Evolutionary conservation across 2,329 filamentous ascomycete genomes (phyloP).

Genomic region (Penicillium nordicum): DNA sequence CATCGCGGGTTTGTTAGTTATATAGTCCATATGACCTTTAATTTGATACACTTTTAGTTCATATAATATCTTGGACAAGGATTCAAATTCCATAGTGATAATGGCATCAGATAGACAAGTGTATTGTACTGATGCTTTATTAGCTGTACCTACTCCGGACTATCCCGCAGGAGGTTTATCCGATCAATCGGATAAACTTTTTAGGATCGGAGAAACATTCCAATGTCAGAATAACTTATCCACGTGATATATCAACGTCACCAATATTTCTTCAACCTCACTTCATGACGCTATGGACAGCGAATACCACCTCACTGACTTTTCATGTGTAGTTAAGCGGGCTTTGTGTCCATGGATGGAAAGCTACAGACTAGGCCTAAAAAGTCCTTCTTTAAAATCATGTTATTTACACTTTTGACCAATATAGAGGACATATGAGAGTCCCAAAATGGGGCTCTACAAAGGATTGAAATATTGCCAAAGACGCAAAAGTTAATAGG

Average conservation of each 20-base stretch:
- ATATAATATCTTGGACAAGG: too few species aligned
- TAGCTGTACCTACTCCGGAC: not conserved
- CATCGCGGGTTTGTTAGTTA: not conserved
- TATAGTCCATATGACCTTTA: not conserved
- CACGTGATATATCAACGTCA: constrained; percentile 1
- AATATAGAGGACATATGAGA: not conserved
- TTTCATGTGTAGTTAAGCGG: not conserved
- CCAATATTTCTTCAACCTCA: not conserved
- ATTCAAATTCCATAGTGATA: too few species aligned
- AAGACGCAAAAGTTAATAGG: not conserved
- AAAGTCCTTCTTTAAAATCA: not conserved
- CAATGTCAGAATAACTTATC: rapidly evolving
- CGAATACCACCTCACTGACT: not conserved
- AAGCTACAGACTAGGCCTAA: not conserved
- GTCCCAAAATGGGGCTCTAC: not conserved
- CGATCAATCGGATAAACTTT: not conserved
- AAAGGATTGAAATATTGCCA: not conserved
- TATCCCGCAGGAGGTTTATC: not conserved
- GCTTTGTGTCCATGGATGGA: not conserved
- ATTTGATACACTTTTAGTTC: not conserved
- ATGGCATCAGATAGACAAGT: not conserved
- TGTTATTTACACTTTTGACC: not conserved
- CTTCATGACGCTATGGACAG: constrained; percentile 1
- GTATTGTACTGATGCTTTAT: not conserved
- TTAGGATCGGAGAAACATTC: not conserved